Conservation (phyloP, 495 filamentous ascomycete genomes). For the Cercophora sp. region DNA sequence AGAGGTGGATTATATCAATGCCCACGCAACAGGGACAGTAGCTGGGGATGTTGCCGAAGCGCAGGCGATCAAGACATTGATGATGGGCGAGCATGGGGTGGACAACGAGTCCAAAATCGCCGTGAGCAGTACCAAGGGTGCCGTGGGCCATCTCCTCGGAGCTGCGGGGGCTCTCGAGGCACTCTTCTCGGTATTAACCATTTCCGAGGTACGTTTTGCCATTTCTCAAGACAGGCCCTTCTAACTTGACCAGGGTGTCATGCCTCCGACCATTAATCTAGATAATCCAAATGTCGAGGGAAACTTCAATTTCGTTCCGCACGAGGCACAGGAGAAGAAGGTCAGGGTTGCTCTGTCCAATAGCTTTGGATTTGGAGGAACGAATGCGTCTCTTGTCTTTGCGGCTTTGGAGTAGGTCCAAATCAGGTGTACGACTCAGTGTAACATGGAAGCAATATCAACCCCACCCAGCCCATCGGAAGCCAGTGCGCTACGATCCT, state of each 20-base stretch:
- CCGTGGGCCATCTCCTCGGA: conserved; percentile 86
- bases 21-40: conserved; percentile 83
- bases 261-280: conserved; percentile 89
- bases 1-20: conserved; percentile 88
- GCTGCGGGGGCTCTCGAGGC: conserved; percentile 88
- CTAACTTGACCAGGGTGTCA: conserved; percentile 54
- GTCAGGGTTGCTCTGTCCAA: conserved; percentile 82
- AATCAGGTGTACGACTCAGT: background rate
- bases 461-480: too few relatives aligned
- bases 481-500: too few relatives aligned
- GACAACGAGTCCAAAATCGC: conserved; percentile 62
- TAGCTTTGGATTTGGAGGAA: conserved; percentile 97
- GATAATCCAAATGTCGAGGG: conserved; percentile 64
- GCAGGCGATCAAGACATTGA: conserved; percentile 69
- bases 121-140: conserved; percentile 90
- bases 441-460: background rate
- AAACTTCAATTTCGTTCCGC: conserved; percentile 82
- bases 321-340: conserved; percentile 60
- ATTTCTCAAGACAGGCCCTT: too few relatives aligned
- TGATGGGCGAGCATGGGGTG: conserved; percentile 69
- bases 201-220: conserved; percentile 65
- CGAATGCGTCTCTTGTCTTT: conserved; percentile 89
- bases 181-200: conserved; percentile 73
- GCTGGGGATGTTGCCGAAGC: conserved; percentile 90
- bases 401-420: conserved; percentile 39